Evolutionary conservation across 495 filamentous ascomycete species (phyloP), one percentile per base, ranked within the genome.

Genomic region (Lindgomyces ingoldianus): DNA sequence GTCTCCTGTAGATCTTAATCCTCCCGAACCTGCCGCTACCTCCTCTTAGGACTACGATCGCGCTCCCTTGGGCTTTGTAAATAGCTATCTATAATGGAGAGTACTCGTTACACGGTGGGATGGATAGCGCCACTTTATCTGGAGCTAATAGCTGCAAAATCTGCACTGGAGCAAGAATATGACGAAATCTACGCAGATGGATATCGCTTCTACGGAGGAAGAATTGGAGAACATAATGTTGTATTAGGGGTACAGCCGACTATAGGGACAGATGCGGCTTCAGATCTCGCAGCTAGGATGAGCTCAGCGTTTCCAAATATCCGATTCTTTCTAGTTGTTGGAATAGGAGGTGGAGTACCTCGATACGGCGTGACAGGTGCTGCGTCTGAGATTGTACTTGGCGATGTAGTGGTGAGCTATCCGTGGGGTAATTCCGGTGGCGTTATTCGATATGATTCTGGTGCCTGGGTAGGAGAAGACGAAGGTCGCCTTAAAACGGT

Each of bases 261-360:
- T 30, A 61, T 42, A 12, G 58, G 58, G 19, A 61, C 46, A 21
- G 26, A 51, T 54, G 58, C 58, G 18, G 58, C 58, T 21, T 56
- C 58, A 22, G 58, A 54, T 54, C 58, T 61, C 33, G 58, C 58
- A 16, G 46, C 58, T 57, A 36, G 59, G 50, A 55, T 62, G 59
- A 22, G 51, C 22, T 12, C 48, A 1, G 48, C 59, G 8, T 57
- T 62, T 26, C 18, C 12, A 49, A 57, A 62, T 36, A 19, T 57
- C 19, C 24, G 50, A 44, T 57, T 21, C 49, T 57, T 62, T 24
- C 10, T 62, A n/a, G 59, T 62, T 57, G 59, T 62, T 51, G 51
- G 59, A 45, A 62, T 62, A 6, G 59, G 59, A 57, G 59, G 49
- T 27, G 59, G 59, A 2, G 59, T 62, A 18, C 59, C 22, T 49